A percentile compares a stretch with the other conserved stretches of the same genome.
Evolutionary conservation across 139 green algal genomes (phyloP).

Genomic region (Tetradesmus obliquus): DNA sequence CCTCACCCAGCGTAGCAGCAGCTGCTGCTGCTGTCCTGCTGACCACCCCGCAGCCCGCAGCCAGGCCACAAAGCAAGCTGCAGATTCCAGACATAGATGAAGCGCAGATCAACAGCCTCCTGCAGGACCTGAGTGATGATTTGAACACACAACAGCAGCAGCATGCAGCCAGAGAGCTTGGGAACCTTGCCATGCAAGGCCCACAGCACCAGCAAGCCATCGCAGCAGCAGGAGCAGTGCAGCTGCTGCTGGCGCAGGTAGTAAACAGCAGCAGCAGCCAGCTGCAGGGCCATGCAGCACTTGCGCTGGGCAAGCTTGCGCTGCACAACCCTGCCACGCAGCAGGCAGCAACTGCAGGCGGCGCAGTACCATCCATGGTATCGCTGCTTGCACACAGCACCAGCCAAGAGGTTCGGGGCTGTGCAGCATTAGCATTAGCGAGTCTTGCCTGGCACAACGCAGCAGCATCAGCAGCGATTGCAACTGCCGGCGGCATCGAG

Average conservation of each 20-base stretch:
- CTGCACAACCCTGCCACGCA: background rate
- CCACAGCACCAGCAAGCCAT: background rate
- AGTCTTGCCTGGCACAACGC: background rate
- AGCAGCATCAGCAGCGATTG: background rate
- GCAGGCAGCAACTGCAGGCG: background rate
- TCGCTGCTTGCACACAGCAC: background rate
- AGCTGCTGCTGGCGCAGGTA: background rate
- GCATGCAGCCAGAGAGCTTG: background rate
- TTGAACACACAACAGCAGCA: background rate
- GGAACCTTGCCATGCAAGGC: background rate
- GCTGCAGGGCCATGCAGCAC: background rate
- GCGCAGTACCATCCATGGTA: background rate
- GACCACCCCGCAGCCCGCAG: background rate
- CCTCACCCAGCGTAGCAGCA: background rate
- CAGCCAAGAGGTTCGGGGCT: background rate
- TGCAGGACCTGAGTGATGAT: background rate
- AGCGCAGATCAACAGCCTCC: background rate
- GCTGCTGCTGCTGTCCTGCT: background rate
- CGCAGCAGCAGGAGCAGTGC: background rate
- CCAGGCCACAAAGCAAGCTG: background rate
- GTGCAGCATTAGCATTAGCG: background rate
- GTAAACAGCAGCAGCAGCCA: background rate
- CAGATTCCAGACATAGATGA: background rate
- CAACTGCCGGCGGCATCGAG: background rate
- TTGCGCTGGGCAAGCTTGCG: background rate